Base-by-base conservation (phyloP, 1,139 yeast genomes). In the Kurtzmaniella quercitrusa region DNA sequence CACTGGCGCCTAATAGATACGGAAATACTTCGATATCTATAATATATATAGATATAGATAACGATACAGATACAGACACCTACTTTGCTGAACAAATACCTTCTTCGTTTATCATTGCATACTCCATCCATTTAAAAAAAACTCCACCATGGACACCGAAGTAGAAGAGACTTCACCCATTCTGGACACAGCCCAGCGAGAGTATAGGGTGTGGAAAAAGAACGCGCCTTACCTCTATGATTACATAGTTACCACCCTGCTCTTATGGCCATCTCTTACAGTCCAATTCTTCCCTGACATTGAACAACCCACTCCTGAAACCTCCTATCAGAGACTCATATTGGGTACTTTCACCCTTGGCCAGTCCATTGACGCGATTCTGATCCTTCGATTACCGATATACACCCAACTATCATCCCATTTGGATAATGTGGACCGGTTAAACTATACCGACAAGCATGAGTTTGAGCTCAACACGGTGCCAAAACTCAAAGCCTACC, bases 281-380 rank as follows among this genome's bases (percentile, higher is more conserved):
- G 71, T 76, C 1, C 79, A 75, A 50, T 78, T 79, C 65, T 72
- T 79, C 44, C 83, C 83, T 1, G 83, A 78, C 50, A 49, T 70
- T n/a, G 73, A 65, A 40, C 52, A 37, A 40, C 50, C 54, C 45
- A 12, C 45, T 27, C 31, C 31, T 12, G 29, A 34, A 34, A 43
- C 57, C 1, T 50, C 56, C 2, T 55, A 55, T 25, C 77, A 71
- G 48, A 48, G 77, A 31, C 51, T 72, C 25, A 56, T 72, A 4
- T 58, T 65, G 19, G 77, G 77, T 1, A 68, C 76, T 0, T 72
- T 69, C 52, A 72, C 77, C 0, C 57, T 67, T 43, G 74, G 75
- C n/a, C 76, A 70, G 48, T 59, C 70, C 2, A 56, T 59, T 8
- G 77, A 73, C 46, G 62, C 60, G 42, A 62, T 73, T 17, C 66